These are phyloP conservation scores for Casaregolazyma lundiana DNA, from an alignment of 1,139 yeast species.

Conservation along the genomic window DNA sequence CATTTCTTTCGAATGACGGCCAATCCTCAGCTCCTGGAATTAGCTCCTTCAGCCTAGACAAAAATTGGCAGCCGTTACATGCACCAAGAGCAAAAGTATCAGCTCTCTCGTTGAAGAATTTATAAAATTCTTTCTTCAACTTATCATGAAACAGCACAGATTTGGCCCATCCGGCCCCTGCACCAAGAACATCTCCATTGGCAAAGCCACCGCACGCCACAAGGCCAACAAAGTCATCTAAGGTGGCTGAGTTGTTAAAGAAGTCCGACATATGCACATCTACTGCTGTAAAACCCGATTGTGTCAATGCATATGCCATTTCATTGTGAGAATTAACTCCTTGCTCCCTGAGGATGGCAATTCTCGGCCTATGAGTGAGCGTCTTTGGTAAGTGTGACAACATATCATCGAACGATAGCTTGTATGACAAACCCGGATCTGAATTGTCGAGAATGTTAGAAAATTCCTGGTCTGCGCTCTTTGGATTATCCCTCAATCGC, in stretches of 20 bases:
- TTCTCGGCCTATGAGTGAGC: constrained; percentile 60
- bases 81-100: constrained; percentile 99
- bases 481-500: constrained; percentile 90
- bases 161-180: constrained; percentile 99
- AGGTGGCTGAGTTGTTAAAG: constrained; percentile 63
- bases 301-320: constrained; percentile 96
- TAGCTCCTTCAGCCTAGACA: constrained; percentile 78
- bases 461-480: constrained; percentile 81
- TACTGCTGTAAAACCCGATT: constrained; percentile 87
- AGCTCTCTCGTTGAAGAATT: constrained; percentile 76
- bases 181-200: constrained; percentile 98
- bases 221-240: constrained; percentile 80
- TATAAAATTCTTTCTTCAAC: constrained; percentile 70
- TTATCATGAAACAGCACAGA: constrained; percentile 83
- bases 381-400: constrained; percentile 32
- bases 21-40: constrained; percentile 95
- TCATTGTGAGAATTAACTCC: constrained; percentile 98
- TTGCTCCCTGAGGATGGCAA: constrained; percentile 95
- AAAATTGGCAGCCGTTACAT: constrained; percentile 98
- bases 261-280: constrained; percentile 98
- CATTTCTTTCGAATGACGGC: constrained; percentile 94
- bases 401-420: constrained; percentile 55
- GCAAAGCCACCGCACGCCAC: constrained; percentile 99
- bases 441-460: constrained; percentile 66
- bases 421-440: constrained; percentile 87